Evolutionary conservation across 805 yeast species (phyloP).

Genomic region (Yamadazyma philogaea): DNA sequence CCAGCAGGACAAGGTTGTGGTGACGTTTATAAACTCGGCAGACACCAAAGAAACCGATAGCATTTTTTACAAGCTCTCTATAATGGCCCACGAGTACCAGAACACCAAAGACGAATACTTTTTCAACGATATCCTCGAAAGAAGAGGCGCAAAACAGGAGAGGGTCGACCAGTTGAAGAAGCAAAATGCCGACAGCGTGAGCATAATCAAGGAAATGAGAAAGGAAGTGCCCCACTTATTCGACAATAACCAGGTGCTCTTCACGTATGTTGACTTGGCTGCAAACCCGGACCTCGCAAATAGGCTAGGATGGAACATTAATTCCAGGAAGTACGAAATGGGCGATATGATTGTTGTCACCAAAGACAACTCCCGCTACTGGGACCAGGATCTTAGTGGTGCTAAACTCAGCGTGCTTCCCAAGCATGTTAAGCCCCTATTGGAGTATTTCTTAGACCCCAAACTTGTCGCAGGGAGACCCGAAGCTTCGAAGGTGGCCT

Average conservation of each 20-base stretch:
- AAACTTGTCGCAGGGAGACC: slow-evolving; percentile 11
- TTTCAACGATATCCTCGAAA: slow-evolving; percentile 28
- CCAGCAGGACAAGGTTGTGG: slow-evolving; percentile 43
- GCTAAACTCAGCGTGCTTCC: slow-evolving; percentile 32
- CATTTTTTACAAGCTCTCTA: slow-evolving; percentile 38
- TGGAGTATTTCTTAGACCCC: slow-evolving; percentile 40
- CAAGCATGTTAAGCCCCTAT: slow-evolving; percentile 29
- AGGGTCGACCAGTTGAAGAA: slow-evolving; percentile 40
- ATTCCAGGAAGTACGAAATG: slow-evolving; percentile 27
- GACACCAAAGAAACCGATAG: slow-evolving; percentile 30
- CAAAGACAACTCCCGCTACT: slow-evolving; percentile 36
- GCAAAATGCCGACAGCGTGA: slow-evolving; percentile 39
- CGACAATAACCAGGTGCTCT: slow-evolving; percentile 39
- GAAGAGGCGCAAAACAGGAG: slow-evolving; percentile 37
- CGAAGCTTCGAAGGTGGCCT: slow-evolving; percentile 1
- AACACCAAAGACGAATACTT: slow-evolving; percentile 40
- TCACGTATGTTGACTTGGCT: slow-evolving; percentile 52
- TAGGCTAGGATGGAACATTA: slow-evolving; percentile 36
- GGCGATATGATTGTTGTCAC: slow-evolving; percentile 61
- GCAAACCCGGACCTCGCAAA: slow-evolving; percentile 28
- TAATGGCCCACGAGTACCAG: slow-evolving; percentile 49
- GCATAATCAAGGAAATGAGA: slow-evolving; percentile 48
- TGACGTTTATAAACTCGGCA: slow-evolving; percentile 45
- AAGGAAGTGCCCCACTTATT: slow-evolving; percentile 48
- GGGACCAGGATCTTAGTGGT: slow-evolving; percentile 39